A percentile compares a stretch with the other conserved stretches of the same genome.
These are phyloP conservation scores for Amanita pseudoporphyria DNA, from an alignment of 768 basidiomycete genomes.

Conservation along the genomic window DNA sequence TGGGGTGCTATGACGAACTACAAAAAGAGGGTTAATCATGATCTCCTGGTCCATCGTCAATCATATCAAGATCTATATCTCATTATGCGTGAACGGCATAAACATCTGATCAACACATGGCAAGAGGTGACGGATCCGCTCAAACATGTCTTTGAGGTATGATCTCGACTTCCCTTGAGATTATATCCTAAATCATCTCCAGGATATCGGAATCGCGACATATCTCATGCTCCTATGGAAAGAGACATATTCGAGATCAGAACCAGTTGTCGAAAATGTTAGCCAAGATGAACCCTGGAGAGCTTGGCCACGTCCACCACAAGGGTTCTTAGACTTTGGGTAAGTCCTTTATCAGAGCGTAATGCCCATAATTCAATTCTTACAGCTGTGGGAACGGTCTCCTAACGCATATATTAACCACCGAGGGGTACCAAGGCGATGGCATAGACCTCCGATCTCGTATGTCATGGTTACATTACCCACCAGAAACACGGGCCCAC, in stretches of 20 bases:
- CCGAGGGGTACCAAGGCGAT: constrained; percentile 77
- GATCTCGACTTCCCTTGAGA: neutral
- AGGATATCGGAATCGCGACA: constrained; percentile 95
- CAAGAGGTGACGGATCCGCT: constrained; percentile 75
- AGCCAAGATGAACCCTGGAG: constrained; percentile 42
- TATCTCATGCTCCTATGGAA: constrained; percentile 93
- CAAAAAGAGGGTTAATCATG: constrained; percentile 80
- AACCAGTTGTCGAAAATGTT: neutral
- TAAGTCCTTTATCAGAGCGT: constrained; percentile 16
- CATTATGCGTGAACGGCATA: constrained; percentile 76
- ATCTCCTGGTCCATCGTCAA: constrained; percentile 66
- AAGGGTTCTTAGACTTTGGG: constrained; percentile 88
- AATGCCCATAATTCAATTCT: neutral
- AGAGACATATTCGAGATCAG: constrained; percentile 37
- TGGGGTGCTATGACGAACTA: constrained; percentile 78
- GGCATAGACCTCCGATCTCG: constrained; percentile 86
- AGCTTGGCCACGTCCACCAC: constrained; percentile 68
- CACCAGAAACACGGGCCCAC: constrained; percentile 43
- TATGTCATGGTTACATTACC: constrained; percentile 77
- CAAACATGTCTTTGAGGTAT: constrained; percentile 87
- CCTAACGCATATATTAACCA: constrained; percentile 74
- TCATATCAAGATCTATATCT: constrained; percentile 88
- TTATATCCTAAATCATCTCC: neutral
- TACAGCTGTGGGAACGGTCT: constrained; percentile 87
- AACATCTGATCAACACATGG: constrained; percentile 68